Evolutionary conservation across 768 basidiomycete genomes (phyloP).

Genomic region (Phylloporus arenicola): DNA sequence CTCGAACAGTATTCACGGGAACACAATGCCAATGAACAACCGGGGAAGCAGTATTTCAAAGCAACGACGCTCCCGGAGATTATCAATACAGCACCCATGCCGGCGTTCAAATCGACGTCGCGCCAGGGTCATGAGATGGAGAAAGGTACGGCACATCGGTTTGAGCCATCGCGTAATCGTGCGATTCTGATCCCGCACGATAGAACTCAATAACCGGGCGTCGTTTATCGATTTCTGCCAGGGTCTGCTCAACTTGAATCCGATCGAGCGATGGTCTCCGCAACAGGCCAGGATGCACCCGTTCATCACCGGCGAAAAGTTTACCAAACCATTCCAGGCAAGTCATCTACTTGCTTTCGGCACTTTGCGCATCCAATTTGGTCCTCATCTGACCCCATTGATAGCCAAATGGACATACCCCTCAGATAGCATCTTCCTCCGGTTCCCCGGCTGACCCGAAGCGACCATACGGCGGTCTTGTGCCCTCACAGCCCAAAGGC

Average conservation of each 20-base stretch:
- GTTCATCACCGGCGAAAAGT: slow-evolving; percentile 97
- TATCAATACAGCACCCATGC: slow-evolving; percentile 93
- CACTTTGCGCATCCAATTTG: neutral
- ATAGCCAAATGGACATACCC: slow-evolving; percentile 49
- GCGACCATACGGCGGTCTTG: slow-evolving; percentile 89
- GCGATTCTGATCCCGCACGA: slow-evolving; percentile 13
- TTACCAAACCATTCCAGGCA: slow-evolving; percentile 79
- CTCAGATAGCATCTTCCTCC: slow-evolving; percentile 28
- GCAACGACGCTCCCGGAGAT: slow-evolving; percentile 91
- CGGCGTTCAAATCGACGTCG: slow-evolving; percentile 67
- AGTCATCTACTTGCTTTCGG: slow-evolving; percentile 24
- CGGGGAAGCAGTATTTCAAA: slow-evolving; percentile 98
- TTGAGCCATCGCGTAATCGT: slow-evolving; percentile 7
- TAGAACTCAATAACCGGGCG: slow-evolving; percentile 89
- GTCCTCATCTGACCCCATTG: slow-evolving; percentile 3
- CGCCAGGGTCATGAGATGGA: slow-evolving; percentile 80
- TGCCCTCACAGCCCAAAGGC: slow-evolving; percentile 83
- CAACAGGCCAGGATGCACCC: slow-evolving; percentile 95
- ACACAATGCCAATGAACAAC: slow-evolving; percentile 93
- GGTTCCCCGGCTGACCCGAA: slow-evolving; percentile 55
- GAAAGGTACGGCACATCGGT: slow-evolving; percentile 55
- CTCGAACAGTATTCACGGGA: slow-evolving; percentile 95
- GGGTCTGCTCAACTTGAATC: slow-evolving; percentile 90
- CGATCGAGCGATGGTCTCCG: slow-evolving; percentile 93
- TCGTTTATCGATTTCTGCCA: slow-evolving; percentile 98